Evolutionary conservation across 495 filamentous ascomycete species (phyloP), one percentile per base, ranked within the genome.

Genomic region (Monascus purpureus): DNA sequence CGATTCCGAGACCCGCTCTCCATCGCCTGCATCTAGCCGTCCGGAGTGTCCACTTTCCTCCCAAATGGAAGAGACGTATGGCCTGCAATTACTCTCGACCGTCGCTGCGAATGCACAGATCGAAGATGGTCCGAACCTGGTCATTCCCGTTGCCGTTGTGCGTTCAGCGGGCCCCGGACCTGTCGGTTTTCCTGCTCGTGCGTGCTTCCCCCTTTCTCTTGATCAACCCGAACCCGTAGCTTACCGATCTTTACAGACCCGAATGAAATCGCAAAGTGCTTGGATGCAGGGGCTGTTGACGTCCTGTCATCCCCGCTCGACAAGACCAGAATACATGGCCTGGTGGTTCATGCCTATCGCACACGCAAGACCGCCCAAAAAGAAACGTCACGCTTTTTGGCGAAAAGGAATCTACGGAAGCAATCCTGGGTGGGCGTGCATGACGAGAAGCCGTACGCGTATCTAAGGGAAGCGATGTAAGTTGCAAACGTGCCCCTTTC

Each of bases 391-490:
- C 66, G 71, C 3, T 68, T 82, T 31, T 40, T 82, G 9, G 72
- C 77, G 14, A 46, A 49, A 19, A 81, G 72, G 42, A 71, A 74
- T 39, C 68, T 70, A 13, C 68, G 87, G 32, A 92, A 90, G 53
- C 73, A 82, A 31, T 93, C 87, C 2, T 93, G 84, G 86, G 83
- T 95, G 25, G 85, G 85, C 17, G 70, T 88, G n/a, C 69, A 80
- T 41, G 77, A 87, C 46, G 70, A 79, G 45, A 82, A 86, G 46
- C 80, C 80, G n/a, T 93, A 83, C 61, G 74, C 80, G 15, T 94
- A 92, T 55, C 62, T 93, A 38, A 66, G 83, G 43, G 86, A 93
- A 63, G 74, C 69, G 11, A 83, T 83, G 75, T 68, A 54, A 23
- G 60, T 47, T 19, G 11, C 30, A 25, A 16, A 32, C 9, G n/a